Evolutionary conservation across 2,329 filamentous ascomycete genomes (phyloP).

Genomic region (Phaeosphaeriaceae sp.): DNA sequence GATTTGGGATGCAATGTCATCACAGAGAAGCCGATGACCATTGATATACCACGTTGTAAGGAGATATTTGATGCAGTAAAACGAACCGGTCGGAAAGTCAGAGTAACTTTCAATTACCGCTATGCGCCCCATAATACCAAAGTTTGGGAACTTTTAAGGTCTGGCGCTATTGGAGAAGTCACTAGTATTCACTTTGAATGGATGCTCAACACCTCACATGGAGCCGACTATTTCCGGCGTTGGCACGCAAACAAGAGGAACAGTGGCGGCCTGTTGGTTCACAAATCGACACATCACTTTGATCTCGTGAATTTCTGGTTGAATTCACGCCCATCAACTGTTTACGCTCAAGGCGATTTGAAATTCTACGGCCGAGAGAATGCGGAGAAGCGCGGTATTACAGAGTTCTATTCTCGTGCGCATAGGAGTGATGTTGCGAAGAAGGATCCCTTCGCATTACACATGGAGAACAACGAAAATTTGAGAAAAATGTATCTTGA

Average conservation of each 20-base stretch:
- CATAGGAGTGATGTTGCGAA: conserved; percentile 59
- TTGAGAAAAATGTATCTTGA: conserved; percentile 66
- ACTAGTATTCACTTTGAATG: conserved; percentile 67
- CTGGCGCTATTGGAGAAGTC: conserved; percentile 63
- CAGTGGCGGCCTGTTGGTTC: conserved; percentile 64
- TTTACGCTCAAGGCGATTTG: conserved; percentile 65
- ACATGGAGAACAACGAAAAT: conserved; percentile 59
- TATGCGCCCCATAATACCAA: conserved; percentile 71
- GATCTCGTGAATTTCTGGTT: conserved; percentile 70
- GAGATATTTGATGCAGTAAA: conserved; percentile 63
- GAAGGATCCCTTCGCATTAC: conserved; percentile 64
- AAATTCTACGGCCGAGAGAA: conserved; percentile 68
- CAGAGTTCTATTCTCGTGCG: conserved; percentile 59
- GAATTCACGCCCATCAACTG: conserved; percentile 60
- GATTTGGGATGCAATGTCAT: conserved; percentile 66
- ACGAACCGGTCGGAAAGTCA: conserved; percentile 56
- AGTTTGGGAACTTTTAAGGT: conserved; percentile 60
- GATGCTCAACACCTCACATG: conserved; percentile 67
- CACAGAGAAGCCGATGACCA: conserved; percentile 71
- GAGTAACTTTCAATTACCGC: conserved; percentile 69
- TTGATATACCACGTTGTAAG: conserved; percentile 62
- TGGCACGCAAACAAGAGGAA: conserved; percentile 69
- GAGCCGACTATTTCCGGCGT: conserved; percentile 68
- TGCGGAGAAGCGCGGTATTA: conserved; percentile 62
- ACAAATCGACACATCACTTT: conserved; percentile 70